A percentile compares a stretch with the other conserved stretches of the same genome.
Evolutionary conservation across 2,329 filamentous ascomycete species (phyloP).

Genomic region (Ilyonectria mors-panacis): DNA sequence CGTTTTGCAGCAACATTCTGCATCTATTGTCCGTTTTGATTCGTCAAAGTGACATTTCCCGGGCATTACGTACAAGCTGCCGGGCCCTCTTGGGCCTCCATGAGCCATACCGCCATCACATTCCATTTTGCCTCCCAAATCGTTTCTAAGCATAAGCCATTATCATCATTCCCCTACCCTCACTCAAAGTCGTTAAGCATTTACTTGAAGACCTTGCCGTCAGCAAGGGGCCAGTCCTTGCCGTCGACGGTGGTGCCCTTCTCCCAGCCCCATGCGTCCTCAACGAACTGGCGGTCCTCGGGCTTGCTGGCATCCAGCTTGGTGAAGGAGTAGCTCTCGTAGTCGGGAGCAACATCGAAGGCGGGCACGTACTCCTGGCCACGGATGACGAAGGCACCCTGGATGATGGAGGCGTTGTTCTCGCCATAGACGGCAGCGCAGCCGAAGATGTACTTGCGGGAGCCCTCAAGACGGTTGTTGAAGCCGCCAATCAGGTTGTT

Average conservation of each 20-base stretch:
- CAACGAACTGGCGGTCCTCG: conserved; percentile 88
- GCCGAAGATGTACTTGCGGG: conserved; percentile 98
- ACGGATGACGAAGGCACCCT: conserved; percentile 95
- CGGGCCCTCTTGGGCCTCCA: conserved; percentile 40
- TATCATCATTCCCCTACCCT: conserved; percentile 48
- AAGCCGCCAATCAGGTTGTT: conserved; percentile 99
- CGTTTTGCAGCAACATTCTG: conserved; percentile 30
- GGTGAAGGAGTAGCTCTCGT: conserved; percentile 94
- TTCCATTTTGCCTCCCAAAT: conserved; percentile 48
- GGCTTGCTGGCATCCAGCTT: conserved; percentile 93
- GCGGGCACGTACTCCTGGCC: conserved; percentile 88
- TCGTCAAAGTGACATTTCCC: conserved; percentile 35
- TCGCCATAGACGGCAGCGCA: conserved; percentile 89
- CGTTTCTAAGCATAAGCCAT: conserved; percentile 53
- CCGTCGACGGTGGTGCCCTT: conserved; percentile 83
- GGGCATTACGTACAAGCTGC: conserved; percentile 41
- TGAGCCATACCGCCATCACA: conserved; percentile 48
- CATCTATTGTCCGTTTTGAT: conserved; percentile 40
- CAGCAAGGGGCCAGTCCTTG: conserved; percentile 90
- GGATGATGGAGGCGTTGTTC: conserved; percentile 90
- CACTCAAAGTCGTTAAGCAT: conserved; percentile 41
- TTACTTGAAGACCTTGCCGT: conserved; percentile 99
- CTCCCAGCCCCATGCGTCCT: conserved; percentile 94
- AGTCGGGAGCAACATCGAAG: conserved; percentile 97
- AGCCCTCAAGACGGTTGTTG: conserved; percentile 96